Conservation (phyloP, 495 filamentous ascomycete species). For the Achaetomiella virescens region DNA sequence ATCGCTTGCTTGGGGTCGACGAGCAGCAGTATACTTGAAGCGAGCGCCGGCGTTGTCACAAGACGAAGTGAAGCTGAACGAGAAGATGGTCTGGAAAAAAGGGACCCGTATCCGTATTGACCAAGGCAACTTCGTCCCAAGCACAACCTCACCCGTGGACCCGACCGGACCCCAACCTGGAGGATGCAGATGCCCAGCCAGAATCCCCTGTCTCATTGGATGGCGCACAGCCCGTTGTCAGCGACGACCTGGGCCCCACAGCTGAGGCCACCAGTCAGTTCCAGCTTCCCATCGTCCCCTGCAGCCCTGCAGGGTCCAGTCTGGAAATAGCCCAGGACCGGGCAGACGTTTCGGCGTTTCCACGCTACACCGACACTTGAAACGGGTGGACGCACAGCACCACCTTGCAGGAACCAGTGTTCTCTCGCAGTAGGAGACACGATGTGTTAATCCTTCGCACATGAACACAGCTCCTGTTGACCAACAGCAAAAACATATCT, state of each 20-base stretch:
- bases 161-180: not conserved
- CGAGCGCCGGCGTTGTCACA: not conserved
- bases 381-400: not conserved
- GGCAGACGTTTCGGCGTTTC: not conserved
- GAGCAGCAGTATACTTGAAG: no score
- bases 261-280: slow-evolving; percentile 4
- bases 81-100: not conserved
- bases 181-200: slow-evolving; percentile 11
- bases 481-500: no score
- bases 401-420: not conserved
- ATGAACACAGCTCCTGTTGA: no score
- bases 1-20: no score
- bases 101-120: not conserved
- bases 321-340: not conserved
- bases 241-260: not conserved
- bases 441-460: no score
- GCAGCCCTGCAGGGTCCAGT: slow-evolving; percentile 5
- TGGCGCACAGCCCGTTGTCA: slow-evolving; percentile 5
- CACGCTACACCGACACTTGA: slow-evolving; percentile 5
- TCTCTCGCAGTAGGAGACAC: not conserved
- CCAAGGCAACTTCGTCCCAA: not conserved
- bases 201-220: slow-evolving; percentile 13
- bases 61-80: not conserved
- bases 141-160: no score
- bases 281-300: slow-evolving; percentile 3